Evolutionary conservation across 73 alveolate species (phyloP), one percentile per base, ranked within the genome.

Genomic region (Tetrahymena elliotti): DNA sequence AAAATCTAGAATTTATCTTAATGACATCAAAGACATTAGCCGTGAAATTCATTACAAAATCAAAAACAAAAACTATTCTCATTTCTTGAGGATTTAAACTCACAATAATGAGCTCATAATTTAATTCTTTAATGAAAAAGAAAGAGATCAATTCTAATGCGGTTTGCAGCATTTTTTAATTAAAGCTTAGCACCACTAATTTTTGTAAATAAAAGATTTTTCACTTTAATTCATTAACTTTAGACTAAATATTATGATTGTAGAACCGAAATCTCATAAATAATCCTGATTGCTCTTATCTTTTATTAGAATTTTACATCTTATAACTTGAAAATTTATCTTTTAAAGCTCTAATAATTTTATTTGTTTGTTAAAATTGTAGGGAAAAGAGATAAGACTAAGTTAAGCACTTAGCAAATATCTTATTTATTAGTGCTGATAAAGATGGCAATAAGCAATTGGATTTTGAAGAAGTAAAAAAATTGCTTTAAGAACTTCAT

Each of bases 401-500:
- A 84, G 54, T 84, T 5, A 36, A 84, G 52, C 54, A 84, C 31
- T 27, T 84, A 27, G 94, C 52, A 4, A 84, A 84, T 27, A 37
- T 84, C 20, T 24, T 36, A 27, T 84, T 37, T 35, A 31, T 84
- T 27, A 97, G 93, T 97, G 96, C 88, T 41, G 99, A 98, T 95
- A 93, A 96, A 22, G 96, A 98, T 84, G 93, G 96, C 54, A 97
- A 98, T 95, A 96, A 96, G 93, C 88, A 95, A 93, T 95, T 98
- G 35, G 96, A 96, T 94, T 83, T 94, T 36, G 95, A 96, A n/a
- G 99, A 98, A 95, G 97, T 98, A 54, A 95, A 97, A 83, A 95
- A 93, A 38, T 95, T 98, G 84, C 93, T 98, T 94, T 97, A 97
- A 41, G 98, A 98, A 95, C 95, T 98, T 13, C 97, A 98, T 95